phyloP scores from a whole-genome alignment of 306 rosid genomes.

The Cercis canadensis region DNA sequence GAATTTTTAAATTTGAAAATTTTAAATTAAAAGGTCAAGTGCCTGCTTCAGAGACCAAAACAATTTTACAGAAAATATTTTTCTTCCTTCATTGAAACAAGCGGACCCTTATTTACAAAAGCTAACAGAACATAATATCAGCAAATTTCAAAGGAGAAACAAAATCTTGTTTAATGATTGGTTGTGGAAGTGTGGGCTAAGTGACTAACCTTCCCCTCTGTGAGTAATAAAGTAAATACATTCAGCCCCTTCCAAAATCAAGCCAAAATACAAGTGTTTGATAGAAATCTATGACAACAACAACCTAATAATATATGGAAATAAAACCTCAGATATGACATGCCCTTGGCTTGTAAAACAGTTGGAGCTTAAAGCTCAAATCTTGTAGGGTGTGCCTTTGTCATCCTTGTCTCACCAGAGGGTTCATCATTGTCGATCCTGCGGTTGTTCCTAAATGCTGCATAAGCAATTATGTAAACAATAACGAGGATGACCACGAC shows the following conservation, averaged over 20 bases:
- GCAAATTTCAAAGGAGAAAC: too few species aligned
- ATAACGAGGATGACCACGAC: constrained; percentile 73
- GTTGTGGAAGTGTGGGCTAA: too few species aligned
- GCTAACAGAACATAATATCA: too few species aligned
- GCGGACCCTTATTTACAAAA: too few species aligned
- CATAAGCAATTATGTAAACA: constrained; percentile 69
- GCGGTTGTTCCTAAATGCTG: constrained; percentile 81
- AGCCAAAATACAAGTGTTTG: constrained; percentile 29
- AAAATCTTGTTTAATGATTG: too few species aligned
- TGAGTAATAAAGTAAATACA: constrained; percentile 19
- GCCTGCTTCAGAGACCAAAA: too few species aligned
- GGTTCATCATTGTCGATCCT: constrained; percentile 84
- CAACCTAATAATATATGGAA: not conserved
- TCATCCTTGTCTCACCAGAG: constrained; percentile 78
- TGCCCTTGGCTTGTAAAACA: not conserved
- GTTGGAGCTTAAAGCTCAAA: constrained; percentile 48
- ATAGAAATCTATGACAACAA: constrained; percentile 12
- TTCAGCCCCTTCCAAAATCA: not conserved
- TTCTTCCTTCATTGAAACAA: too few species aligned
- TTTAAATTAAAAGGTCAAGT: too few species aligned
- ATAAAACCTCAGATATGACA: too few species aligned
- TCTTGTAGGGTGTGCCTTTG: constrained; percentile 70
- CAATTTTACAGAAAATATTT: too few species aligned
- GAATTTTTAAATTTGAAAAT: too few species aligned
- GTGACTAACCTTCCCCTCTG: not conserved